A percentile compares a stretch with the other conserved stretches of the same genome.
Evolutionary conservation across 169 alveolate genomes (phyloP).

Genomic region (Perkinsus olseni): DNA sequence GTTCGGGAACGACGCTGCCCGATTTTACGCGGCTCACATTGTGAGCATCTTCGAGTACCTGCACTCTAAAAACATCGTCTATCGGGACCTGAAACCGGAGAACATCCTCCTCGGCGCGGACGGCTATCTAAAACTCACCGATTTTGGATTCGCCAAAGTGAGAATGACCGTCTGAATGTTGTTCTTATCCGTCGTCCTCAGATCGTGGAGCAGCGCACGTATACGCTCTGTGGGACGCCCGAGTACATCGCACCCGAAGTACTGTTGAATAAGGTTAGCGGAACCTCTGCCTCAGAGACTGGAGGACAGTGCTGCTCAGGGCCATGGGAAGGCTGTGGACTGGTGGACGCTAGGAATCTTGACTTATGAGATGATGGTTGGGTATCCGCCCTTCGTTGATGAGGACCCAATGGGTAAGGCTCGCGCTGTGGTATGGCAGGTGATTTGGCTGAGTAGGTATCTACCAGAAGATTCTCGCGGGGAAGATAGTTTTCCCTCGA

Average conservation of each 20-base stretch:
- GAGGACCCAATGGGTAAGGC: constrained; percentile 86
- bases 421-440: neutral
- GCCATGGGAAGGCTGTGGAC: constrained; percentile 90
- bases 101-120: constrained; percentile 89
- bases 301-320: neutral
- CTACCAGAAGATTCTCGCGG: constrained; percentile 89
- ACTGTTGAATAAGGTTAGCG: constrained; percentile 70
- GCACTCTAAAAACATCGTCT: constrained; percentile 81
- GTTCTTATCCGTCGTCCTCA: neutral
- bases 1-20: constrained; percentile 58
- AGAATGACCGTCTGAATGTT: constrained; percentile 20
- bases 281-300: neutral
- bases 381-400: constrained; percentile 94
- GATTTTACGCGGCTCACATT: constrained; percentile 71
- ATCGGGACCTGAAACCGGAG: constrained; percentile 77
- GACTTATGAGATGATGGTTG: constrained; percentile 94
- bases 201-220: constrained; percentile 83
- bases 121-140: constrained; percentile 95
- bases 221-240: constrained; percentile 99
- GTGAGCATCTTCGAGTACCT: constrained; percentile 87
- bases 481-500: constrained; percentile 86
- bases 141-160: constrained; percentile 99
- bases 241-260: constrained; percentile 99
- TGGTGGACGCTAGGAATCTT: constrained; percentile 95
- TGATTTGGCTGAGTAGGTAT: constrained; percentile 29